Base-by-base conservation (phyloP, 495 filamentous ascomycete genomes). In the Xylaria intraflava region DNA sequence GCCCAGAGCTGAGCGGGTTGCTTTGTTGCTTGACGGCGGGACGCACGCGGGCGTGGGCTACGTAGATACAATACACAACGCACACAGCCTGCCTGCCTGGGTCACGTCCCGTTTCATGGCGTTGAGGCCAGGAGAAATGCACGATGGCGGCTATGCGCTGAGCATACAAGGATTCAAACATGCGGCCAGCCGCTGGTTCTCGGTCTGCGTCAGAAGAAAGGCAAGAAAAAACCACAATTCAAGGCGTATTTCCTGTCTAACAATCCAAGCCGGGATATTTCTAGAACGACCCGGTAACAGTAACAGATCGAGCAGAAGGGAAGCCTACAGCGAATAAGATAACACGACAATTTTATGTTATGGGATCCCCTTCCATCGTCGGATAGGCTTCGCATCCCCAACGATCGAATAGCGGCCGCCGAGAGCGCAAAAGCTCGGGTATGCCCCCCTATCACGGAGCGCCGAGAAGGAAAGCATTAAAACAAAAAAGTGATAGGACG, bases 131-230 rank as follows among this genome's bases (percentile, higher is more conserved):
- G 29, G 17, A 36, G 22, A 27, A 7, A 26, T 27, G 40, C 31
- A 33, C 27, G 26, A 1, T n/a, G 27, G 49, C 38, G 39, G 49
- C 17, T 38, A 38, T 38, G 17, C 17, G 35, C 35, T 38, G 35
- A 9, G 16, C 4, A 12, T 27, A 38, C 38, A 8, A 11, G 24
- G 22, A 35, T 41, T 10, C 17, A 35, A 6, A 6, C 44, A 55
- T 55, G 45, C 52, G 33, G 14, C 24, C 17, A 26, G 36, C 52
- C 51, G 42, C 24, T 38, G 52, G 45, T 43, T 55, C 52, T 55
- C 45, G 52, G 45, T 48, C 45, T 39, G 52, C 27, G 35, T 48
- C 45, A 46, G 36, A 33, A 22, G 11, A 12, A 38, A 1, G 17
- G 35, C 3, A 35, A 14, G 10, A 12, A 35, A 12, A 35, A 11